Percentiles rank a stretch among this genome's conserved stretches.
Evolutionary conservation across 768 basidiomycete genomes (phyloP).

Genomic region (Russula foetens): DNA sequence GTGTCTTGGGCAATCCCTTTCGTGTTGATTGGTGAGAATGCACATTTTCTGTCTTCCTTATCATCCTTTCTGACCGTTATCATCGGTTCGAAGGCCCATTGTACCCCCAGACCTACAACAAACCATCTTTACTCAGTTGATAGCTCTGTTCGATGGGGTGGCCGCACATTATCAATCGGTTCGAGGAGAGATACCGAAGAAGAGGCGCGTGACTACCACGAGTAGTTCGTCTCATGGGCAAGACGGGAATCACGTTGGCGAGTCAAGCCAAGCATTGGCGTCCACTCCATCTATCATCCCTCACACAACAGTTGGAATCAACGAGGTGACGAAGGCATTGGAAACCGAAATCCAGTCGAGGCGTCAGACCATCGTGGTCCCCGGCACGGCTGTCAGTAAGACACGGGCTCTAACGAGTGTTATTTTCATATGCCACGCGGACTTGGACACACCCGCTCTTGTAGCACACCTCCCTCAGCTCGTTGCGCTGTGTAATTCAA

Average conservation of each 20-base stretch:
- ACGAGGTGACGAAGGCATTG: slow-evolving; percentile 66
- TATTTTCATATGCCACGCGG: slow-evolving; percentile 66
- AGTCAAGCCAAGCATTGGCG: not conserved
- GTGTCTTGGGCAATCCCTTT: slow-evolving; percentile 67
- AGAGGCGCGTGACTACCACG: not conserved
- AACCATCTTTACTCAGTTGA: slow-evolving; percentile 40
- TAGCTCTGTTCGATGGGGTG: slow-evolving; percentile 44
- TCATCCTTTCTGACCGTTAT: slow-evolving; percentile 4
- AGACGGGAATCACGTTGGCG: not conserved
- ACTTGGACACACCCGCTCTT: slow-evolving; percentile 64
- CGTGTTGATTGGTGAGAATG: slow-evolving; percentile 51
- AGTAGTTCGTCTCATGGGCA: not conserved
- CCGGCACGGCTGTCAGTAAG: not conserved
- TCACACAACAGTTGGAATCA: slow-evolving; percentile 63
- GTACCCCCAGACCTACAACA: slow-evolving; percentile 60
- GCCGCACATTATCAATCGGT: slow-evolving; percentile 32
- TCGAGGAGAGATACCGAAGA: slow-evolving; percentile 12
- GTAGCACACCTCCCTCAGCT: slow-evolving; percentile 71
- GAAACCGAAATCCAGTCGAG: slow-evolving; percentile 43
- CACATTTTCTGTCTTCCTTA: slow-evolving; percentile 6
- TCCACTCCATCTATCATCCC: slow-evolving; percentile 34
- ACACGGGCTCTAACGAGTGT: slow-evolving; percentile 20
- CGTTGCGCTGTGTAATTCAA: slow-evolving; percentile 67
- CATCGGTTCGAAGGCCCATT: slow-evolving; percentile 42
- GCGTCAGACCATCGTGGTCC: not conserved